phyloP scores from a whole-genome alignment of 225 moss, liverwort and hornwort genomes.

The Sphagnum tenellum region DNA sequence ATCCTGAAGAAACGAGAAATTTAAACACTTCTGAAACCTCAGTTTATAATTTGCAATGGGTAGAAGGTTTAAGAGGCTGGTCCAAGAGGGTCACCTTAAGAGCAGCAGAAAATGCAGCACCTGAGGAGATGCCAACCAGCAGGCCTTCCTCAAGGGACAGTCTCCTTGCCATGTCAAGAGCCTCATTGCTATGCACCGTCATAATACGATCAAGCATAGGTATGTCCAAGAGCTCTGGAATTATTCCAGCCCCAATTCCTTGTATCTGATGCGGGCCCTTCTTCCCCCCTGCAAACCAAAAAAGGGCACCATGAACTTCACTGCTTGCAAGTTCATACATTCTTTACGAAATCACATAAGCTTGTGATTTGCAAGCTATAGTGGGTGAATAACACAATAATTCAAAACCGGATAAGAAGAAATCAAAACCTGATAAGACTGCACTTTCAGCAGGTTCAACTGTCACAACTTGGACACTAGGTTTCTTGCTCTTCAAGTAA shows the following conservation, averaged over 20 bases:
- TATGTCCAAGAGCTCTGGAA: conserved; percentile 43
- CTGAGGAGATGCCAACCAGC: conserved; percentile 76
- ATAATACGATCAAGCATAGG: conserved; percentile 45
- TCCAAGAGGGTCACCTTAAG: conserved; percentile 30
- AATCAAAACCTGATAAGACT: conserved; percentile 49
- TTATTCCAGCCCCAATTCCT: conserved; percentile 71
- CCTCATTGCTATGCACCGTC: conserved; percentile 41
- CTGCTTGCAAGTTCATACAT: too few species aligned
- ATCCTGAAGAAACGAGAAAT: too few species aligned
- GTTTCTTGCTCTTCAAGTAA: conserved; percentile 60
- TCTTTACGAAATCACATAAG: conserved; percentile 1
- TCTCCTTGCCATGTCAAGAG: conserved; percentile 46
- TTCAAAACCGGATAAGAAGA: not conserved
- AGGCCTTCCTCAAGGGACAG: conserved; percentile 64
- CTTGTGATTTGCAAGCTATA: not conserved
- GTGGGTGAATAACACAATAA: not conserved
- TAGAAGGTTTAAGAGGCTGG: too few species aligned
- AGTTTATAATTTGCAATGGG: too few species aligned
- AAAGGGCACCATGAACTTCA: too few species aligned
- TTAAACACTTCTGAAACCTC: too few species aligned
- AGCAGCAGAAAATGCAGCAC: conserved; percentile 54
- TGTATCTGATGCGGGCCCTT: conserved; percentile 57
- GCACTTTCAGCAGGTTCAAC: conserved; percentile 80
- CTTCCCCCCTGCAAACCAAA: conserved; percentile 41
- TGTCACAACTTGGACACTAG: conserved; percentile 40